Percentiles rank a stretch among this genome's conserved stretches.
Evolutionary conservation across 2,329 filamentous ascomycete genomes (phyloP).

Genomic region (Pseudocercospora eumusae): DNA sequence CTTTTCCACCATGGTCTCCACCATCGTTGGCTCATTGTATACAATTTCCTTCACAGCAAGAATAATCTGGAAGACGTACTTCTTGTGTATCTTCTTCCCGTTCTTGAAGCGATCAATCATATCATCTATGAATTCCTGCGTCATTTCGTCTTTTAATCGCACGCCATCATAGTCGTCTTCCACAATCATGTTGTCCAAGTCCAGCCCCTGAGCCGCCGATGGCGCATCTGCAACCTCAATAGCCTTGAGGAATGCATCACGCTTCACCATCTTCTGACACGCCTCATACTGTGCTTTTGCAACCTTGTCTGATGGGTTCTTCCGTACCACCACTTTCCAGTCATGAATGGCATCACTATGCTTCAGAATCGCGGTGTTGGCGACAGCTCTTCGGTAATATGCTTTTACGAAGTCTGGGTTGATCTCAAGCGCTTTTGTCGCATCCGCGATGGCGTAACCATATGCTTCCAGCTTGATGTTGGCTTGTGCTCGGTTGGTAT

Average conservation of each 20-base stretch:
- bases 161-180: constrained; percentile 85
- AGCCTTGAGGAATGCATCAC: constrained; percentile 88
- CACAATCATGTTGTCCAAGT: constrained; percentile 80
- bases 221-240: constrained; percentile 93
- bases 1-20: constrained; percentile 79
- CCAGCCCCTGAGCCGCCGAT: constrained; percentile 85
- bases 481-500: constrained; percentile 92
- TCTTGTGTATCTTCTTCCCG: constrained; percentile 91
- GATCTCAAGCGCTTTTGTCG: constrained; percentile 85
- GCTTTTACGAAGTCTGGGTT: constrained; percentile 90
- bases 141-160: constrained; percentile 78
- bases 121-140: constrained; percentile 93
- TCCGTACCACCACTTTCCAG: constrained; percentile 85
- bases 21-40: constrained; percentile 93
- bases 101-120: constrained; percentile 96
- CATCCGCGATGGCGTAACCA: constrained; percentile 88
- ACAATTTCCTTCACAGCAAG: constrained; percentile 86
- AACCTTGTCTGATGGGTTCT: constrained; percentile 85
- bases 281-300: constrained; percentile 88
- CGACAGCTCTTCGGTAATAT: constrained; percentile 89
- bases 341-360: constrained; percentile 87
- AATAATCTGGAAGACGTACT: constrained; percentile 97
- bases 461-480: constrained; percentile 94
- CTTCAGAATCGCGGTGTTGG: constrained; percentile 85
- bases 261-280: constrained; percentile 91